phyloP scores from a whole-genome alignment of 2,329 filamentous ascomycete species.

The Phialophora chinensis region DNA sequence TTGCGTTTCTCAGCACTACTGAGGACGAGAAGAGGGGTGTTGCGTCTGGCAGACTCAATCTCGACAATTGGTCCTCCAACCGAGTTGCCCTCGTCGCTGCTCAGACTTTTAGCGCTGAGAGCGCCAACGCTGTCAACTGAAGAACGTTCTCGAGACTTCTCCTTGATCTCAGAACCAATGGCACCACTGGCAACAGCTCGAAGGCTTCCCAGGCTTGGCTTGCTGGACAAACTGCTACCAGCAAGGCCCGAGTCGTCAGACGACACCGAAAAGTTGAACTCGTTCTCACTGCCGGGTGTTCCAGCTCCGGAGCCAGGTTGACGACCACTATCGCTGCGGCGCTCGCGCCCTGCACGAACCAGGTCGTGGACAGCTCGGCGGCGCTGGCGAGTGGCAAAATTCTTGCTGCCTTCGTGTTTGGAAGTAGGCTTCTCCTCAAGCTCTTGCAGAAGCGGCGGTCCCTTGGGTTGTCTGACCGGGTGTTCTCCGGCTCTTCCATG shows the following conservation, averaged over 20 bases:
- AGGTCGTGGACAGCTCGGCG: conserved; percentile 91
- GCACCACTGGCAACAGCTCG: conserved; percentile 80
- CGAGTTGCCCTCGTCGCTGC: conserved; percentile 64
- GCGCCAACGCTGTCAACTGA: conserved; percentile 55
- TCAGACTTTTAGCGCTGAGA: conserved; percentile 68
- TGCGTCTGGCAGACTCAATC: conserved; percentile 69
- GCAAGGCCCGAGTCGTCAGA: conserved; percentile 75
- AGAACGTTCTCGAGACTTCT: conserved; percentile 67
- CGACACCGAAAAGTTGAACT: conserved; percentile 68
- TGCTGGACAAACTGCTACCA: conserved; percentile 80
- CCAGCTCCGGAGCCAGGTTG: conserved; percentile 72
- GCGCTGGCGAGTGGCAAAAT: conserved; percentile 91
- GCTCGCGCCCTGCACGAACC: conserved; percentile 84
- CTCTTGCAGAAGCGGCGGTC: conserved; percentile 90
- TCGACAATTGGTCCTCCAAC: conserved; percentile 63
- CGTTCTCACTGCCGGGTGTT: conserved; percentile 86
- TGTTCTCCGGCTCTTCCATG: conserved; percentile 94
- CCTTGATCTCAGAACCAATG: conserved; percentile 85
- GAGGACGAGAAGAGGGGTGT: conserved; percentile 83
- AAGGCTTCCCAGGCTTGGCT: conserved; percentile 74
- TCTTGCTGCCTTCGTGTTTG: conserved; percentile 94
- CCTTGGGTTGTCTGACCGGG: conserved; percentile 88
- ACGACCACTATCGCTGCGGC: conserved; percentile 69
- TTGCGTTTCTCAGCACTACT: conserved; percentile 91
- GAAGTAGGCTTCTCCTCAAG: conserved; percentile 86